Evolutionary conservation across 164 flowering plant genomes (phyloP).

Genomic region (Nymphaea colorata): DNA sequence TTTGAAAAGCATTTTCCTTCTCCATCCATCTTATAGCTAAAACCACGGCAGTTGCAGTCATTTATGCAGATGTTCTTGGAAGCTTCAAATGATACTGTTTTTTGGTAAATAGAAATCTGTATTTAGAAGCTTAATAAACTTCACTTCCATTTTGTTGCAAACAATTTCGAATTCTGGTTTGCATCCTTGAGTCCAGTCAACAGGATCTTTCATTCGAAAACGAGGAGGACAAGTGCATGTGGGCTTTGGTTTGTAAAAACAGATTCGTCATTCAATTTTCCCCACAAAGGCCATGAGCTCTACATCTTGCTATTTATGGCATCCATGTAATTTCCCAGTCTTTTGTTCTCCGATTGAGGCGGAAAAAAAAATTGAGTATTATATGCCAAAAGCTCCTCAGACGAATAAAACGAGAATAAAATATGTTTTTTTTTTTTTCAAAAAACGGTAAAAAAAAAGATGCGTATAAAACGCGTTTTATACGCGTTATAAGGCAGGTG

Average conservation of each 20-base stretch:
- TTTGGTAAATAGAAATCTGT: conserved; percentile 25
- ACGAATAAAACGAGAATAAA: too few relatives aligned
- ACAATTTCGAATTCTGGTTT: conserved; percentile 4
- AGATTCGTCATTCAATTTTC: conserved; percentile 10
- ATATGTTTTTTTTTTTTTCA: too few relatives aligned
- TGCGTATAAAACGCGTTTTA: too few relatives aligned
- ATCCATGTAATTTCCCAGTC: too few relatives aligned
- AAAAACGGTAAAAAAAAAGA: too few relatives aligned
- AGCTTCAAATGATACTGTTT: too few relatives aligned
- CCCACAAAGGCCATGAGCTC: conserved; percentile 14
- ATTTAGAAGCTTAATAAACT: conserved; percentile 11
- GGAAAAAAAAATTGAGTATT: too few relatives aligned
- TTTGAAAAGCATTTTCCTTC: conserved; percentile 1
- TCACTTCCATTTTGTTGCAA: conserved; percentile 1
- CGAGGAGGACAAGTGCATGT: conserved; percentile 12
- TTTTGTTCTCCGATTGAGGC: too few relatives aligned
- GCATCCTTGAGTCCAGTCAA: conserved; percentile 17
- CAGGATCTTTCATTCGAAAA: conserved; percentile 8
- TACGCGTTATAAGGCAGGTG: too few relatives aligned
- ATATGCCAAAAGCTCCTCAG: too few relatives aligned
- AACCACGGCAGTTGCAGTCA: conserved; percentile 17
- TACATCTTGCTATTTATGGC: conserved; percentile 6
- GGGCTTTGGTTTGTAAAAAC: conserved; percentile 10
- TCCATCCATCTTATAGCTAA: conserved; percentile 16
- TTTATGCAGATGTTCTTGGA: too few relatives aligned